Evolutionary conservation across 2,329 filamentous ascomycete genomes (phyloP), one percentile per base, ranked within the genome.

Genomic region (Fusarium torulosum): DNA sequence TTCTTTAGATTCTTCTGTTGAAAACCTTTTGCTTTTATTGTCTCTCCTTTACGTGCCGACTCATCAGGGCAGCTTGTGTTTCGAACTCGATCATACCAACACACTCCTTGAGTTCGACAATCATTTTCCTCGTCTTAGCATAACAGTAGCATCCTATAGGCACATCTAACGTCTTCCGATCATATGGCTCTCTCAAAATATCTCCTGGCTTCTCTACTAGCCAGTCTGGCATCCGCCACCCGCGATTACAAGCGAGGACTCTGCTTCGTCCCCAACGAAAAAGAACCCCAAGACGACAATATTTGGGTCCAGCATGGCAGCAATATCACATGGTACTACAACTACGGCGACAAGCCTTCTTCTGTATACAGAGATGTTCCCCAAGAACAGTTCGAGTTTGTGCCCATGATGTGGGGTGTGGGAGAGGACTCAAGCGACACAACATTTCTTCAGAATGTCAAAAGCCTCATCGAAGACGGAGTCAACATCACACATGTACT

Each of bases 241-340:
- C 62, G 19, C 25, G 74, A 80, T 7, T 72, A 82, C 17, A 94
- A 94, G 78, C 90, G 92, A 69, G 92, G 92, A 27, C 89, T 96
- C 52, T 85, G 88, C 73, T 91, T 89, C 77, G 86, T 91, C 19
- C 84, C 87, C 8, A 86, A 88, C 60, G 66, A 79, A 7, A 75
- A 85, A 1, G 79, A 83, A 57, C 83, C 87, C 1, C 60, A 81
- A 17, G 92, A 95, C 78, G 87, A 93, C 79, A 75, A 83, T 45
- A 82, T 91, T 71, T 94, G 91, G 90, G 79, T 83, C 13, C 76
- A 81, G 42, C 52, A 80, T 7, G 83, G 81, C 37, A 86, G 85
- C 19, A 85, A 88, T 41, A 79, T 95, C 55, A 90, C 88, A 4
- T 96, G 92, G 92, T 96, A 96, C 82, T 96, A 95, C 84, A 95